These are phyloP conservation scores for Phytophthora vignae DNA, from an alignment of 352 stramenopile species.

Conservation along the genomic window DNA sequence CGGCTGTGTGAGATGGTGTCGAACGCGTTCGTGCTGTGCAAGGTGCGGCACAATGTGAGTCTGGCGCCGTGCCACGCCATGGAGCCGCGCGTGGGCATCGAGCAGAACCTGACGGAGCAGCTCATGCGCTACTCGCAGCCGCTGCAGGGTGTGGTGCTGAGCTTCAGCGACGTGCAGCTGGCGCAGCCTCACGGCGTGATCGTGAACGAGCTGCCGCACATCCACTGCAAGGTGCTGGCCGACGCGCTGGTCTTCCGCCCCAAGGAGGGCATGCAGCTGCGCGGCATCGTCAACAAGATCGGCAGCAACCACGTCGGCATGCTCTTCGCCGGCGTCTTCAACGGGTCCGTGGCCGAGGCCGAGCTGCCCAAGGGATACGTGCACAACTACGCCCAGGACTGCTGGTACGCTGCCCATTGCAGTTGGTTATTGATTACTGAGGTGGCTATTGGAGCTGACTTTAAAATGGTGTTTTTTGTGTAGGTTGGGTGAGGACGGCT, in stretches of 20 bases:
- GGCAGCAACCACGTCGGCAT: constrained; percentile 88
- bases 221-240: constrained; percentile 79
- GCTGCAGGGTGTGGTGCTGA: constrained; percentile 75
- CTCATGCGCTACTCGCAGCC: constrained; percentile 86
- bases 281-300: constrained; percentile 84
- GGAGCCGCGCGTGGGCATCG: constrained; percentile 72
- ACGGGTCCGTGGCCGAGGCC: constrained; percentile 76
- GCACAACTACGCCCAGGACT: constrained; percentile 83
- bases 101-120: constrained; percentile 76
- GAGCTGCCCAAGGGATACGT: constrained; percentile 82
- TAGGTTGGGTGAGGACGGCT: constrained; percentile 64
- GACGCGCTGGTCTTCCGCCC: constrained; percentile 82
- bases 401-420: constrained; percentile 55
- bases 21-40: constrained; percentile 68
- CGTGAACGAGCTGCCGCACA: constrained; percentile 88
- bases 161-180: constrained; percentile 76
- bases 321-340: constrained; percentile 86
- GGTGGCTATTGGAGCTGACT: constrained; percentile 16
- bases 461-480: background rate
- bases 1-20: constrained; percentile 19
- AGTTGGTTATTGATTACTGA: background rate
- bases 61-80: constrained; percentile 77
- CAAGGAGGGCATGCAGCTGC: constrained; percentile 66
- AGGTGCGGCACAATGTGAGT: constrained; percentile 75
- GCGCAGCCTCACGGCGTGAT: constrained; percentile 65